A percentile compares a stretch with the other conserved stretches of the same genome.
Evolutionary conservation across 176 grass and related monocot genomes (phyloP).

Genomic region (Carex parvula): DNA sequence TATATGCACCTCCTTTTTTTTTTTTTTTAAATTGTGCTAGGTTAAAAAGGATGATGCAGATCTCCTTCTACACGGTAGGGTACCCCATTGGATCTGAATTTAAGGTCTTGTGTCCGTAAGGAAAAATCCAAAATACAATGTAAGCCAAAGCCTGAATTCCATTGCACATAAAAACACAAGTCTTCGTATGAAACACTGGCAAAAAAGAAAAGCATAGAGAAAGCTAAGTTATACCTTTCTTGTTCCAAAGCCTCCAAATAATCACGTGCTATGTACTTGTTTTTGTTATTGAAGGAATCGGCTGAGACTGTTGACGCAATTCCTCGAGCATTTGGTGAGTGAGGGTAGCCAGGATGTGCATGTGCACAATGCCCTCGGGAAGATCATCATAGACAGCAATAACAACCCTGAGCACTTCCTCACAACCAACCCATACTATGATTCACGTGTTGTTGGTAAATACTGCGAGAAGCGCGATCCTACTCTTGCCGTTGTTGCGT

Average conservation of each 20-base stretch:
- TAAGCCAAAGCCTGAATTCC: not conserved
- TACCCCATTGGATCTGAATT: too few species aligned
- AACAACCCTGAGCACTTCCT: constrained; percentile 97
- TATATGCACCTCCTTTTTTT: not conserved
- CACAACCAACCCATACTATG: constrained; percentile 91
- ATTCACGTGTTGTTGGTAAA: constrained; percentile 89
- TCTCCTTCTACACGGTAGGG: too few species aligned
- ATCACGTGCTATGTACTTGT: not conserved
- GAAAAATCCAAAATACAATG: not conserved
- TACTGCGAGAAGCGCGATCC: constrained; percentile 93
- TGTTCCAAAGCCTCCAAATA: not conserved
- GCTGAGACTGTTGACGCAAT: constrained; percentile 67
- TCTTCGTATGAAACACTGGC: not conserved
- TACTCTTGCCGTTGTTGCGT: constrained; percentile 97
- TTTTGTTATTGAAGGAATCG: constrained; percentile 49
- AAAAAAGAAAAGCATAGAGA: not conserved
- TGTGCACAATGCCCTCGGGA: constrained; percentile 92
- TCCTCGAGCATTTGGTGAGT: constrained; percentile 83
- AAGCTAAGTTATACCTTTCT: not conserved
- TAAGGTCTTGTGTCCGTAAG: not conserved
- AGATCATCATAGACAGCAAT: constrained; percentile 95
- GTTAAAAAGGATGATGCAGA: not conserved
- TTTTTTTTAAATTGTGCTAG: not conserved
- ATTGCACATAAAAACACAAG: not conserved
- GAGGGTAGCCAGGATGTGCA: constrained; percentile 95